phyloP scores from a whole-genome alignment of 192 early-diverging fungal genomes.

The Linnemannia exigua region DNA sequence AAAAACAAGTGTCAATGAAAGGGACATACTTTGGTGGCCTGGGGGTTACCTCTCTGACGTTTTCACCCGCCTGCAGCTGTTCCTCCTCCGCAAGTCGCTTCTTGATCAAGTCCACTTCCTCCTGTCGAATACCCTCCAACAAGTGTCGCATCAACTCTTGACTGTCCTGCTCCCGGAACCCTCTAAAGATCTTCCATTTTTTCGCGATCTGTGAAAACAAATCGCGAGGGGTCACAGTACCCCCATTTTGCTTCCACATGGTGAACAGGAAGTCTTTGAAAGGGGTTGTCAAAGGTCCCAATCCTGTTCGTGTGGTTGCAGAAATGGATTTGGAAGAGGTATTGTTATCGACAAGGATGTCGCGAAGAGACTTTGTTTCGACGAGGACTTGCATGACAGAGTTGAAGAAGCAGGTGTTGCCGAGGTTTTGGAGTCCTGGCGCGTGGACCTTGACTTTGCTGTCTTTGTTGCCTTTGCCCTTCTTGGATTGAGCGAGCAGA shows the following conservation, averaged over 20 bases:
- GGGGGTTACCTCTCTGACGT: background rate
- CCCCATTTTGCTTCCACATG: slow-evolving; percentile 59
- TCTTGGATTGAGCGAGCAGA: background rate
- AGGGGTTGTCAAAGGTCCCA: slow-evolving; percentile 39
- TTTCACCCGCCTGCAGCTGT: background rate
- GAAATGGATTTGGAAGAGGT: slow-evolving; percentile 11
- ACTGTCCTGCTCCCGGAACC: slow-evolving; percentile 76
- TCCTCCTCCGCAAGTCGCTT: slow-evolving; percentile 4
- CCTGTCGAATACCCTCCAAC: slow-evolving; percentile 71
- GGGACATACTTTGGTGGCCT: slow-evolving; percentile 40
- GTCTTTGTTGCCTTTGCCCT: background rate
- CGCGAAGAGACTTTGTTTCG: slow-evolving; percentile 20
- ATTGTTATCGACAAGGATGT: background rate
- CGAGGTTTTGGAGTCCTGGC: slow-evolving; percentile 74
- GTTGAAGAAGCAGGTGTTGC: slow-evolving; percentile 87
- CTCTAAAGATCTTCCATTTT: slow-evolving; percentile 72
- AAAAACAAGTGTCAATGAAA: slow-evolving; percentile 78
- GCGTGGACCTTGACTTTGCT: slow-evolving; percentile 19
- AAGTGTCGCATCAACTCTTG: slow-evolving; percentile 80
- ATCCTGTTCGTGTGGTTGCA: slow-evolving; percentile 16
- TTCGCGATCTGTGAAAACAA: slow-evolving; percentile 69
- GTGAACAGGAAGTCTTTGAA: slow-evolving; percentile 48
- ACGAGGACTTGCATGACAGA: slow-evolving; percentile 68
- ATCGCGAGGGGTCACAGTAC: slow-evolving; percentile 62
- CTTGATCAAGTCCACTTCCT: slow-evolving; percentile 58